Evolutionary conservation across 495 filamentous ascomycete species (phyloP).

Genomic region (Penicillium malachiteum): DNA sequence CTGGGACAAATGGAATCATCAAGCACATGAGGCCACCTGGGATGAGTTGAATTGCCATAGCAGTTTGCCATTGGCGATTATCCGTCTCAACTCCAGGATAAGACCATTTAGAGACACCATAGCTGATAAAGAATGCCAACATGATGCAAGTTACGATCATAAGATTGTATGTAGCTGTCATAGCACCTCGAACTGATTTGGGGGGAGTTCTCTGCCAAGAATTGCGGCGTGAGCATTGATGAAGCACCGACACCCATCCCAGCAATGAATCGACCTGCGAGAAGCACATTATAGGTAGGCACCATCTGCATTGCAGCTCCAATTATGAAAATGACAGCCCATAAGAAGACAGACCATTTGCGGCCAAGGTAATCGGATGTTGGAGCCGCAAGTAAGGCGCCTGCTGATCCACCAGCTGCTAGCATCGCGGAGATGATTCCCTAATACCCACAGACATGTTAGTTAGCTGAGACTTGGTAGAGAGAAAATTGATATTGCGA

Average conservation of each 20-base stretch:
- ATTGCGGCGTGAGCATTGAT: constrained; percentile 24
- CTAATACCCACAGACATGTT: constrained; percentile 22
- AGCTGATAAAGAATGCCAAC: constrained; percentile 29
- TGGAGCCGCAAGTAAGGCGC: constrained; percentile 53
- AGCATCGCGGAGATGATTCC: constrained; percentile 62
- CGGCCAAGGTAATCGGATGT: constrained; percentile 55
- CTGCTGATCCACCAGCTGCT: constrained; percentile 60
- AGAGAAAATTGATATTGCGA: background rate
- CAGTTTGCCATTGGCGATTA: constrained; percentile 46
- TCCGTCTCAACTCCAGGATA: constrained; percentile 26
- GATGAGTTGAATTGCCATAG: constrained; percentile 50
- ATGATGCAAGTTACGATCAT: constrained; percentile 29
- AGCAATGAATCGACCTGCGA: constrained; percentile 41
- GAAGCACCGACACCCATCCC: constrained; percentile 31
- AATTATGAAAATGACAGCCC: constrained; percentile 53
- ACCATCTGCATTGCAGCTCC: constrained; percentile 58
- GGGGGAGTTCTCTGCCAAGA: constrained; percentile 35
- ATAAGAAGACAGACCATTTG: constrained; percentile 50
- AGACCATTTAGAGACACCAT: constrained; percentile 26
- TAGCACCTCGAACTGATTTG: constrained; percentile 23
- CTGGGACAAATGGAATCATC: constrained; percentile 54
- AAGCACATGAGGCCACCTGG: constrained; percentile 53
- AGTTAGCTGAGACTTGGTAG: no score
- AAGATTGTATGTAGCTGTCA: constrained; percentile 29
- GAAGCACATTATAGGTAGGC: constrained; percentile 40